Evolutionary conservation across 306 rosid genomes (phyloP).

Genomic region (Purshia tridentata): DNA sequence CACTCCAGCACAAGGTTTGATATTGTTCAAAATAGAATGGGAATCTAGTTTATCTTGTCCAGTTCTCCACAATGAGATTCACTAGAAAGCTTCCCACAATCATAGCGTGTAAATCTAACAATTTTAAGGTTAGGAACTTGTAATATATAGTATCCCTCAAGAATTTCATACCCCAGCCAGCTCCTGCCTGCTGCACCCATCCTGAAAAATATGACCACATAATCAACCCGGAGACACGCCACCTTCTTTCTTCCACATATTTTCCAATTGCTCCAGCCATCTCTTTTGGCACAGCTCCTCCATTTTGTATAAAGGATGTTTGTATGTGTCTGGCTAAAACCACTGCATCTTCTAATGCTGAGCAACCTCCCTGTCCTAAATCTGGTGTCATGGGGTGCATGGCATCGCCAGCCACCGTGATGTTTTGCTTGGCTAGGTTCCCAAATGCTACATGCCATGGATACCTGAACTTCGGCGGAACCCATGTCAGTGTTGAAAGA

Average conservation of each 20-base stretch:
- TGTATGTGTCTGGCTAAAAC: conserved; percentile 14
- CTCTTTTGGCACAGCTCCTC: background rate
- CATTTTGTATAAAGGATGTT: background rate
- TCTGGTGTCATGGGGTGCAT: conserved; percentile 32
- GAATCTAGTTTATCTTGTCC: too few species aligned
- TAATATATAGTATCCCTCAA: conserved; percentile 23
- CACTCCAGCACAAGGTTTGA: too few species aligned
- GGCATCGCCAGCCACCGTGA: conserved; percentile 27
- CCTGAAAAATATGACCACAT: conserved; percentile 24
- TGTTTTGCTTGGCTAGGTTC: conserved; percentile 13
- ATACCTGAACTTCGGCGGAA: conserved; percentile 14
- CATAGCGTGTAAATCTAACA: background rate
- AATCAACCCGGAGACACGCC: conserved; percentile 18
- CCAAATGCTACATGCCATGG: conserved; percentile 21
- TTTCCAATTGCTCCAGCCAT: background rate
- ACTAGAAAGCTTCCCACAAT: conserved; percentile 23
- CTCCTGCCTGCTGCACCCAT: conserved; percentile 19
- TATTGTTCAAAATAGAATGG: too few species aligned
- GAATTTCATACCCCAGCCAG: conserved; percentile 21
- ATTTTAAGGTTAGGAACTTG: background rate
- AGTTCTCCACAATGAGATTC: background rate
- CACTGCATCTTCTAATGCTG: conserved; percentile 25
- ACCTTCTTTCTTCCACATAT: conserved; percentile 29
- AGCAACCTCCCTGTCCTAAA: conserved; percentile 15
- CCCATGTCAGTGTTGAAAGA: conserved; percentile 23